Evolutionary conservation across 2,329 filamentous ascomycete genomes (phyloP), one percentile per base, ranked within the genome.

Genomic region (Colletotrichum sansevieriae): DNA sequence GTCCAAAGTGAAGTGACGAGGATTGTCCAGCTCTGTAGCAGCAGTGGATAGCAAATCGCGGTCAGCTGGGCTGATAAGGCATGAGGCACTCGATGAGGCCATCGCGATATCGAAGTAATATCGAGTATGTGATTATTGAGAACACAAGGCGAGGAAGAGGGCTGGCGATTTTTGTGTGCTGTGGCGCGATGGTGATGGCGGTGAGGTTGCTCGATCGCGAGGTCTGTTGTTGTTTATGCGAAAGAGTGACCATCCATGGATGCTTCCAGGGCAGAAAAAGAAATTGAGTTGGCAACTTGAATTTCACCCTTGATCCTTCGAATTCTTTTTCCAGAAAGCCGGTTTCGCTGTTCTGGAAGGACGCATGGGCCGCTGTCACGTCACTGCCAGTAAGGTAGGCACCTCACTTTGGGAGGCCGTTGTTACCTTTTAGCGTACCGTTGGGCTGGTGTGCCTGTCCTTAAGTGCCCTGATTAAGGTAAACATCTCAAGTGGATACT

Each of bases 51-150:
- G 35, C 55, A 33, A 25, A 18, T 29, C 18, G 39, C 55, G n/a
- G 43, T 46, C 29, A 18, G 22, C 41, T 35, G 29, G 54, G 39
- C 61, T 29, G 46, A 7, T 25, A 54, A 49, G 46, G 39, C 35
- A 58, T 46, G 60, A 52, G 44, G 60, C 37, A 39, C 22, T 15
- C 18, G 20, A 25, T 54, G 62, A 69, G 22, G 66, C 55, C 65
- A 68, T 68, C 65, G 49, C 62, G 62, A 68, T 51, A 39, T 44
- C 52, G 54, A 41, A 33, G 41, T 52, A 47, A 54, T 43, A 49
- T 55, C 41, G 20, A 49, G 49, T 33, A 18, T 41, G 41, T 46
- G 33, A 46, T 22, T 39, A 37, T 63, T 12, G 44, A 47, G 49
- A 51, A 52, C 22, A 55, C 41, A 25, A 20, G 22, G 47, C 56